Evolutionary conservation across 371 early-diverging fungal genomes (phyloP), one percentile per base, ranked within the genome.

Genomic region (Mortierella polycephala): DNA sequence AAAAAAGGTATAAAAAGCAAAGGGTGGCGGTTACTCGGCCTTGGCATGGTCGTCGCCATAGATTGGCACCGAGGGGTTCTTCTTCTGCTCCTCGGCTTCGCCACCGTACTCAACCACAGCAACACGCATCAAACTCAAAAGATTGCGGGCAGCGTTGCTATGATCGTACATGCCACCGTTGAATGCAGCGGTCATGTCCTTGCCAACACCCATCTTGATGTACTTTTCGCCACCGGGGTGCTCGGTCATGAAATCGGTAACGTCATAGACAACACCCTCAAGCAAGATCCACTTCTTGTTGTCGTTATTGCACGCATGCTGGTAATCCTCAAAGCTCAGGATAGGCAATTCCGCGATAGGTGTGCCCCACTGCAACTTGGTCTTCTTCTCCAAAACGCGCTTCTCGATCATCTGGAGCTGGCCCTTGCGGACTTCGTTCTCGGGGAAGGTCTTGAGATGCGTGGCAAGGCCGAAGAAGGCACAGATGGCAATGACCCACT

Each of bases 231-330:
- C 98, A 64, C 96, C 97, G 23, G 98, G 98, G 70, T 98, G 98
- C 64, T 96, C 92, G 40, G 92, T 82, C 81, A 95, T 90, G 79
- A 98, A 98, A 42, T 93, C 82, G 53, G 89, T 87, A 55, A 99
- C 95, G 82, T 99, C 97, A 81, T 98, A 96, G 55, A 98, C 90
- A 53, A 92, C 86, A 64, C 94, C 94, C 72, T 95, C 95, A 51
- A 99, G 89, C 57, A 98, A 83, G 63, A 98, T 87, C 92, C 96
- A 96, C 67, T 91, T 89, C 81, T 92, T 91, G 72, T 85, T 86
- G 42, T 91, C 83, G 70, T 89, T 87, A 74, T 86, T 82, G 71
- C 92, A 92, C 61, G 84, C 83, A 18, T 82, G 81, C 83, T 90
- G 86, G 85, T 85, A 95, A 73, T 96, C 94, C 61, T 93, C 91